Evolutionary conservation across 495 filamentous ascomycete species (phyloP).

Genomic region (Penicillium nucicola): DNA sequence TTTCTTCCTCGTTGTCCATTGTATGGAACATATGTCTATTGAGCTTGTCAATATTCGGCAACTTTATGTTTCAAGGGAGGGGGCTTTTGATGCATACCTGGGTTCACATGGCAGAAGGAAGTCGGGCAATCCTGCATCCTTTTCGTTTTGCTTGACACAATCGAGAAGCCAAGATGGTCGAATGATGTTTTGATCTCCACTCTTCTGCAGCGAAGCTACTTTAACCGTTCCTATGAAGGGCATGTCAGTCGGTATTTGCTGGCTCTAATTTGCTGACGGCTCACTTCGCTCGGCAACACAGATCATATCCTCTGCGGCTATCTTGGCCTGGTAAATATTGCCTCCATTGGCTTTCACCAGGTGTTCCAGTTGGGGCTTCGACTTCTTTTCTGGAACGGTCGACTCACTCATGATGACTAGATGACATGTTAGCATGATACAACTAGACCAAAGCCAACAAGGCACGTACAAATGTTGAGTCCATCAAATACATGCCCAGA

Average conservation of each 20-base stretch:
- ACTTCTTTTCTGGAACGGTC: conserved; percentile 56
- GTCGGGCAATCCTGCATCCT: conserved; percentile 54
- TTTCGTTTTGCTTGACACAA: conserved; percentile 64
- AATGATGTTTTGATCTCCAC: conserved; percentile 65
- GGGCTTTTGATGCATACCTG: conserved; percentile 40
- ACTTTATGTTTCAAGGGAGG: neutral
- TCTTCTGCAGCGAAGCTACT: conserved; percentile 76
- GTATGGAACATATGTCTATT: conserved; percentile 57
- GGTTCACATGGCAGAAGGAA: conserved; percentile 69
- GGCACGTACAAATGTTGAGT: conserved; percentile 67
- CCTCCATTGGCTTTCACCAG: conserved; percentile 87
- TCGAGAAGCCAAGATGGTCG: conserved; percentile 83
- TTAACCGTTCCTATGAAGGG: conserved; percentile 62
- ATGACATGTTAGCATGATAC: conserved; percentile 12
- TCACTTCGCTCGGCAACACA: conserved; percentile 76
- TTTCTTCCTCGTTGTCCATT: conserved; percentile 38
- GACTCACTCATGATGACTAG: conserved; percentile 62
- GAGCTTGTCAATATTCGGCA: neutral
- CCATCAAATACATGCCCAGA: conserved; percentile 66
- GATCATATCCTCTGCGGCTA: conserved; percentile 55
- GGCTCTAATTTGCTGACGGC: neutral
- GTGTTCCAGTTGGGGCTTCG: conserved; percentile 78
- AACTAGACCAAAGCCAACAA: neutral
- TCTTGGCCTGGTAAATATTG: conserved; percentile 71
- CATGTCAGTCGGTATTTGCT: conserved; percentile 7